These are phyloP conservation scores for Starmerella bacillaris DNA, from an alignment of 805 yeast species.

Conservation along the genomic window DNA sequence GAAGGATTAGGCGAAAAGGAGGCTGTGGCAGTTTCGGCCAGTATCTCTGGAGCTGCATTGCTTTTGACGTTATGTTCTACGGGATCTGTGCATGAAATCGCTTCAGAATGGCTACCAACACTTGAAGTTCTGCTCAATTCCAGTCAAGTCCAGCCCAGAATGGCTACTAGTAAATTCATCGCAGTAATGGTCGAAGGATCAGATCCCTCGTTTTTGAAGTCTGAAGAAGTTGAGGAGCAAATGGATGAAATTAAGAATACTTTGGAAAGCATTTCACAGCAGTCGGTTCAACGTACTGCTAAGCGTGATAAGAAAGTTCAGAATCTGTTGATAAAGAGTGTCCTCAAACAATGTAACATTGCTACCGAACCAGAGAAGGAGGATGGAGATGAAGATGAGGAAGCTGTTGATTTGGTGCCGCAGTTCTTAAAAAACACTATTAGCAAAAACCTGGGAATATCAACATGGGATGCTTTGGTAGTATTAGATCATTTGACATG, in stretches of 20 bases:
- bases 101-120: slow-evolving; percentile 23
- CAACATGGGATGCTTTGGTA: slow-evolving; percentile 22
- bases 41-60: slow-evolving; percentile 19
- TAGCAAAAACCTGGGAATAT: slow-evolving; percentile 16
- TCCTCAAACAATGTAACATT: slow-evolving; percentile 33
- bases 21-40: slow-evolving; percentile 16
- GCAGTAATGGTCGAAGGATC: slow-evolving; percentile 38
- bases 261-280: slow-evolving; percentile 27
- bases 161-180: slow-evolving; percentile 38
- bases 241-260: slow-evolving; percentile 24
- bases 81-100: slow-evolving; percentile 10
- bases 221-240: slow-evolving; percentile 19
- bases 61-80: slow-evolving; percentile 17
- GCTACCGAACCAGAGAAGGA: slow-evolving; percentile 22
- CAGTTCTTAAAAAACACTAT: slow-evolving; percentile 12
- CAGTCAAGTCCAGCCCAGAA: slow-evolving; percentile 33
- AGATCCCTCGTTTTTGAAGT: slow-evolving; percentile 21
- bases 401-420: slow-evolving; percentile 8
- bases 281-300: slow-evolving; percentile 38
- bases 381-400: neutral
- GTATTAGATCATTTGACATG: slow-evolving; percentile 22
- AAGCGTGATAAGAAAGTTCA: slow-evolving; percentile 46
- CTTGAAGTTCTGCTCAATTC: slow-evolving; percentile 16
- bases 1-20: slow-evolving; percentile 13
- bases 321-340: slow-evolving; percentile 38